Percentiles rank a stretch among this genome's conserved stretches.
phyloP scores from a whole-genome alignment of 345 rosid species.

The Hevea brasiliensis region DNA sequence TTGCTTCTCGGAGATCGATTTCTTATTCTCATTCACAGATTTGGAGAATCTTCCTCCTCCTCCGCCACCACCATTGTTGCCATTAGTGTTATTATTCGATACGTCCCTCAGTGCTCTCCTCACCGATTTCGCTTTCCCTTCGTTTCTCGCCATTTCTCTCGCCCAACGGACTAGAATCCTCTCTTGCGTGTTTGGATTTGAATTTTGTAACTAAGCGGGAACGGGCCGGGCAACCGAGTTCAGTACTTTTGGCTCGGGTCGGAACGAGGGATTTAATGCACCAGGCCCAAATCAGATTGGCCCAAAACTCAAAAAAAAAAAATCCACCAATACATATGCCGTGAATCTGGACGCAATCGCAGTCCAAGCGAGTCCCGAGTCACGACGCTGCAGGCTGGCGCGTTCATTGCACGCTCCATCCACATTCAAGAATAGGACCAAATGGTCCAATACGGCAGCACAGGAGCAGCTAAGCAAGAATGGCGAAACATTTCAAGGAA shows the following conservation, averaged over 20 bases:
- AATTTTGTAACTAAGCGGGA: slow-evolving; percentile 6
- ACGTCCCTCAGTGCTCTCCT: slow-evolving; percentile 43
- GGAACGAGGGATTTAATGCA: no score
- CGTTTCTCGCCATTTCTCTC: slow-evolving; percentile 37
- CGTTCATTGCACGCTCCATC: neutral
- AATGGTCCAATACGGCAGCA: neutral
- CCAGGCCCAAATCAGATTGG: neutral
- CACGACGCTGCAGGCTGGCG: no score
- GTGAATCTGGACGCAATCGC: slow-evolving; percentile 22
- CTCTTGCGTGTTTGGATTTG: slow-evolving; percentile 3
- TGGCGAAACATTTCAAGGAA: slow-evolving; percentile 45
- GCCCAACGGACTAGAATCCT: neutral
- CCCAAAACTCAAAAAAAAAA: neutral
- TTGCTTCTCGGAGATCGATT: slow-evolving; percentile 18
- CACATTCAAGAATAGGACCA: neutral
- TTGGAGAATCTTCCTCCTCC: slow-evolving; percentile 28
- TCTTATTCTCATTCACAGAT: slow-evolving; percentile 26
- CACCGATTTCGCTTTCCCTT: slow-evolving; percentile 31
- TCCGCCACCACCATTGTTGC: neutral
- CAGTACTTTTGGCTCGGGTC: no score
- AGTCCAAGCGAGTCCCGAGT: slow-evolving; percentile 7
- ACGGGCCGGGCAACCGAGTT: neutral
- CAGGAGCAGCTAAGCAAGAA: slow-evolving; percentile 14
- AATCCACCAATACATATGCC: neutral
- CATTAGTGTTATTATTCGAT: slow-evolving; percentile 19